Evolutionary conservation across 345 rosid genomes (phyloP), one percentile per base, ranked within the genome.

Genomic region (Camelina laxa): DNA sequence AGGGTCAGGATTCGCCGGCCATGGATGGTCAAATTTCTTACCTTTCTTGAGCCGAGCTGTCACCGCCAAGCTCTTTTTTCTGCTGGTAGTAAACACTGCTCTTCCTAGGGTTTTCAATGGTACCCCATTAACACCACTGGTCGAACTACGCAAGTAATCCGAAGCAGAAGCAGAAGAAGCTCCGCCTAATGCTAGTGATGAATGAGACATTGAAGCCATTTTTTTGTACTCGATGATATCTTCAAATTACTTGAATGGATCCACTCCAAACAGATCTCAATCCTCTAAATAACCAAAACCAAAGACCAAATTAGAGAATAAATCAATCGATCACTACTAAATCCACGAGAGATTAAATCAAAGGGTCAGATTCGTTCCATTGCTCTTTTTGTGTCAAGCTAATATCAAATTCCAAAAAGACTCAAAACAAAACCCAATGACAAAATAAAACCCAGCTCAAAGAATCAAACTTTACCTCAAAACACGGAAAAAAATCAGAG

Each of bases 1-100:
- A 0, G 93, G 96, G 83, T 95, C 99, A 27, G 97, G 91, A 86
- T 92, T 84, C 0, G 83, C 85, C 0, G 99, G 97, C 99, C 99
- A 95, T 0, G 99, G 97, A 73, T 89, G 86, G 42, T 91, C 97
- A 13, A 88, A 87, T 86, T 92, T 95, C 92, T 88, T 92, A 62
- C 80, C 85, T 83, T 89, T 95, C 85, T 91, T 87, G 58, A 86
- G 74, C 84, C 85, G 84, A 9, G 93, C 87, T 33, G 77, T 61
- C 13, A 90, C 85, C 5, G 75, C 27, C 0, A 78, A 74, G 51
- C 67, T 83, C 70, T 70, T 83, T 48, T 75, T 82, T 20, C 66
- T 50, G 15, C 42, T 76, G 5, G 53, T 74, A 20, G 74, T 54
- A 27, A 87, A 80, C 47, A 75, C 74, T 15, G 86, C 70, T 63